Conservation (phyloP, 1,284 basidiomycete genomes). For the Irpex lacteus region DNA sequence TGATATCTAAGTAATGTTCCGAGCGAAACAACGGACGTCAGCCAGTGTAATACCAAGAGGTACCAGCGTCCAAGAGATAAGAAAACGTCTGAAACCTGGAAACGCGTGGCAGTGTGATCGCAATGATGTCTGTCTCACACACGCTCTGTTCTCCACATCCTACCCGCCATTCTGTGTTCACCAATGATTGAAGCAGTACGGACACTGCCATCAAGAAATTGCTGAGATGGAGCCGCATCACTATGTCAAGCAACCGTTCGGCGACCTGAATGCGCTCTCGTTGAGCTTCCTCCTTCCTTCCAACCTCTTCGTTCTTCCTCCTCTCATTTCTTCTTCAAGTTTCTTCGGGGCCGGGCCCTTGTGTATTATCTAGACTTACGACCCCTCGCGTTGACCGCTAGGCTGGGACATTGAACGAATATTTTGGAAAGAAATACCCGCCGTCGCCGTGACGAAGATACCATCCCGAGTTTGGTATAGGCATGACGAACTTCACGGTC, state of each 20-base stretch:
- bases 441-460: neutral
- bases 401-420: neutral
- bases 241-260: neutral
- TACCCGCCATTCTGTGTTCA: neutral
- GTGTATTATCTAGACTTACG: neutral
- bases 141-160: neutral
- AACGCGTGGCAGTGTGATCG: neutral
- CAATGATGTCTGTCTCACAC: neutral
- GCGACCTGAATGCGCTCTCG: too few species aligned
- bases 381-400: neutral
- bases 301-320: neutral
- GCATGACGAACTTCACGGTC: conserved; percentile 7
- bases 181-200: neutral
- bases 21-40: too few species aligned
- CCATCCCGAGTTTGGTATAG: neutral
- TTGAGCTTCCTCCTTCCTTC: neutral
- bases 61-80: too few species aligned
- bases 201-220: neutral
- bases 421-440: neutral
- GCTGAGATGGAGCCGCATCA: neutral
- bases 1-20: too few species aligned
- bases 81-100: neutral
- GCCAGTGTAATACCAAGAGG: too few species aligned
- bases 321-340: neutral
- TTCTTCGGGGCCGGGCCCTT: conserved; percentile 8